Percentiles rank a stretch among this genome's conserved stretches.
phyloP scores from a whole-genome alignment of 176 grass and related monocot species.

The Ananas comosus region DNA sequence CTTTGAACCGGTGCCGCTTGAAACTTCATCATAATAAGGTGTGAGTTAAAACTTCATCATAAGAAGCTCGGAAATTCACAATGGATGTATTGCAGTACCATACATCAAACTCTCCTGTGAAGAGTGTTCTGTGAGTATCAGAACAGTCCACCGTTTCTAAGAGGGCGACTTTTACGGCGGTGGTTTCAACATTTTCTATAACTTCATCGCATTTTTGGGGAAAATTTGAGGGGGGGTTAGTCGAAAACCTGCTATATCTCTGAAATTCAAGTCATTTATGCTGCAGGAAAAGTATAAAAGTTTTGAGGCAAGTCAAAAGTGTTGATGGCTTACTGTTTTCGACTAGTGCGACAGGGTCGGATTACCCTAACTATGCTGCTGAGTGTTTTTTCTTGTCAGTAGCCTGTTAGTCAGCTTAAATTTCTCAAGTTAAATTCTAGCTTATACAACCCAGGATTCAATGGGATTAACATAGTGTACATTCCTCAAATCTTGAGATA shows the following conservation, averaged over 20 bases:
- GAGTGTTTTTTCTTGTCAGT: neutral
- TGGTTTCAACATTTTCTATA: neutral
- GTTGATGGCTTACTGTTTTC: neutral
- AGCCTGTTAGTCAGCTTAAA: neutral
- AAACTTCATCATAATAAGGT: conserved; percentile 9
- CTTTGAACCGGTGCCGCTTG: conserved; percentile 35
- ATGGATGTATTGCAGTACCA: neutral
- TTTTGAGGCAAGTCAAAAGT: neutral
- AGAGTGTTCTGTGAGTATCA: neutral
- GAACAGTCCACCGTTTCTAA: neutral
- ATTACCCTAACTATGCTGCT: neutral
- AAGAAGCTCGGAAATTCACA: neutral
- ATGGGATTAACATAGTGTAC: no score
- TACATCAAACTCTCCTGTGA: neutral
- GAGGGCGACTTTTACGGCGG: neutral
- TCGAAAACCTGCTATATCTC: neutral
- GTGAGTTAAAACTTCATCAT: neutral
- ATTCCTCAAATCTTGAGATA: no score
- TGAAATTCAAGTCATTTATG: neutral
- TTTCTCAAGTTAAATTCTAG: neutral
- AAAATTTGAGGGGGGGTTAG: neutral
- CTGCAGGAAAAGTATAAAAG: neutral
- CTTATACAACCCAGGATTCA: neutral
- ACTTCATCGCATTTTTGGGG: neutral
- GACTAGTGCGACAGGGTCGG: neutral